phyloP scores from a whole-genome alignment of 2,329 filamentous ascomycete genomes.

The Colletotrichum musae region DNA sequence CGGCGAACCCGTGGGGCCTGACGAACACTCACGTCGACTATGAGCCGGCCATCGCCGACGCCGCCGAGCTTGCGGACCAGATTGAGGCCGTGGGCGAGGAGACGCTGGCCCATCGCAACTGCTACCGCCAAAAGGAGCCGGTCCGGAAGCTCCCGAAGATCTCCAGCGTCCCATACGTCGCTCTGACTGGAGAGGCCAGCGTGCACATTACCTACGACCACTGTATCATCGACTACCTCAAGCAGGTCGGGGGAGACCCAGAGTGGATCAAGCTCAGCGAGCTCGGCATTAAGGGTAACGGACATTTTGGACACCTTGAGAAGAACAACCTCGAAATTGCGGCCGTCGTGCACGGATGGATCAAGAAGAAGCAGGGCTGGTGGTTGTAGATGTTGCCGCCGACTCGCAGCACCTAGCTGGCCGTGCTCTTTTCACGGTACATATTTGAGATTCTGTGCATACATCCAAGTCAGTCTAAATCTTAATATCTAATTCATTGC shows the following conservation, averaged over 20 bases:
- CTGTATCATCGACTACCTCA: constrained; percentile 64
- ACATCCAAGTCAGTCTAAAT: not conserved
- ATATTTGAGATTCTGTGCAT: not conserved
- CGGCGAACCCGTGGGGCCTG: constrained; percentile 46
- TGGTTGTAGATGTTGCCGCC: not conserved
- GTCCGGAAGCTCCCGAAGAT: constrained; percentile 60
- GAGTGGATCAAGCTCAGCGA: constrained; percentile 61
- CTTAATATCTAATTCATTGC: too few relatives aligned
- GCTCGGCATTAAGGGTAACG: constrained; percentile 64
- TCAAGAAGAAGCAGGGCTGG: constrained; percentile 42
- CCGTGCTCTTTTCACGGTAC: not conserved
- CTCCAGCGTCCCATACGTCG: constrained; percentile 58
- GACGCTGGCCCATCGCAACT: constrained; percentile 42
- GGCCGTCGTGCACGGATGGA: constrained; percentile 55
- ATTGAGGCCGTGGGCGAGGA: constrained; percentile 47
- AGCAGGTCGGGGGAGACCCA: constrained; percentile 61
- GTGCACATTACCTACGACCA: constrained; percentile 68
- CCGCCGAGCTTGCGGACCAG: constrained; percentile 42
- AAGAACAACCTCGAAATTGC: constrained; percentile 55
- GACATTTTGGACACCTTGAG: constrained; percentile 65
- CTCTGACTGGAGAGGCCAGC: constrained; percentile 64
- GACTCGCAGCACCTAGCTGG: not conserved
- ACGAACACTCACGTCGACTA: constrained; percentile 49
- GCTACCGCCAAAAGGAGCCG: constrained; percentile 48
- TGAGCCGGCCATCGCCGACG: constrained; percentile 45